Percentiles rank a stretch among this genome's conserved stretches.
These are phyloP conservation scores for Polygonum aviculare DNA, from an alignment of 148 eudicot species.

Conservation along the genomic window DNA sequence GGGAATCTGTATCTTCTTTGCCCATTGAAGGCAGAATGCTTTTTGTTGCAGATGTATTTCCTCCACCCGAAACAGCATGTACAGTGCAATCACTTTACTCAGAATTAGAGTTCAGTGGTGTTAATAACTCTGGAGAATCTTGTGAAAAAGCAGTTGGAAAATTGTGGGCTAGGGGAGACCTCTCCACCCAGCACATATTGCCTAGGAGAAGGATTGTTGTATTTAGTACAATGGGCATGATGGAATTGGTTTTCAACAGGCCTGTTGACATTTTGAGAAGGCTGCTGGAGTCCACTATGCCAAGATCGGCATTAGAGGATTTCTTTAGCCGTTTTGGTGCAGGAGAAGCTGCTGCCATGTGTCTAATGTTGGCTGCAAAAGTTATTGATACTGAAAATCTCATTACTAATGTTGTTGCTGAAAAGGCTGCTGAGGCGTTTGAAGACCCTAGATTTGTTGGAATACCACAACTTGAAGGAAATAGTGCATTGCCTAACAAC, in stretches of 20 bases:
- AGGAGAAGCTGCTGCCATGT: constrained; percentile 95
- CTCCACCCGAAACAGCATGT: constrained; percentile 67
- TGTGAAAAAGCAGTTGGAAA: constrained; percentile 61
- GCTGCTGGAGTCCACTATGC: constrained; percentile 79
- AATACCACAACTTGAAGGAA: constrained; percentile 89
- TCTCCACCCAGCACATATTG: constrained; percentile 84
- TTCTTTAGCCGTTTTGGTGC: constrained; percentile 92
- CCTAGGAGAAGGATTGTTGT: constrained; percentile 84
- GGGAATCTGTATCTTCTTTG: constrained; percentile 81
- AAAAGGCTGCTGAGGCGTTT: constrained; percentile 93
- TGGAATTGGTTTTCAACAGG: constrained; percentile 90
- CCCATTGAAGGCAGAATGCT: constrained; percentile 97
- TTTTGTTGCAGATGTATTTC: constrained; percentile 79
- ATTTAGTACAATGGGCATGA: constrained; percentile 99
- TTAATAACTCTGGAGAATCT: constrained; percentile 50
- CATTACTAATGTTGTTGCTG: constrained; percentile 72
- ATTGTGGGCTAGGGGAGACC: constrained; percentile 94
- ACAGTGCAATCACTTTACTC: constrained; percentile 83
- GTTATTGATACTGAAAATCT: constrained; percentile 57
- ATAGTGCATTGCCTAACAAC: constrained; percentile 63
- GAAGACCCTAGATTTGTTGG: constrained; percentile 98
- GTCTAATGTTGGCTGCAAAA: constrained; percentile 81
- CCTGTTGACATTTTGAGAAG: constrained; percentile 92
- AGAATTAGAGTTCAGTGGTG: constrained; percentile 52
- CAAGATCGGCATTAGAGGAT: constrained; percentile 79